A percentile compares a stretch with the other conserved stretches of the same genome.
Conservation (phyloP, 345 rosid genomes). For the Hibiscus trionum region DNA sequence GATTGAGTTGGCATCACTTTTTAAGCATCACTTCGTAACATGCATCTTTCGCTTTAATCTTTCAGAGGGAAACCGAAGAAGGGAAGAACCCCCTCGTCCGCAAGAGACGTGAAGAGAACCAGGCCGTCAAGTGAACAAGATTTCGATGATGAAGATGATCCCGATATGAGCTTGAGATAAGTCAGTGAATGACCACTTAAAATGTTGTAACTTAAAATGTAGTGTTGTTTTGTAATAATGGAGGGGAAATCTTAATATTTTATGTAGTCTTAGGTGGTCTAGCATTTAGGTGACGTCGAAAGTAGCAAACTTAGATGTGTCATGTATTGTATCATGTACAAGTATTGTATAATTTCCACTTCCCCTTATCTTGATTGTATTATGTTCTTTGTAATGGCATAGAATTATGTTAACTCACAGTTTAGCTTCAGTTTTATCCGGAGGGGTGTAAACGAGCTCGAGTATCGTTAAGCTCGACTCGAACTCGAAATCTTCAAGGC, state of each 20-base stretch:
- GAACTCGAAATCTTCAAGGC: no score
- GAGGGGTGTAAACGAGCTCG: no score
- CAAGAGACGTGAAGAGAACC: slow-evolving; percentile 27
- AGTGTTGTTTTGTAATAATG: neutral
- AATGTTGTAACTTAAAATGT: neutral
- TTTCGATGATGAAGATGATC: slow-evolving; percentile 39
- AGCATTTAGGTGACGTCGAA: neutral
- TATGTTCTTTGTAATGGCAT: neutral
- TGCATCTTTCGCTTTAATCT: neutral
- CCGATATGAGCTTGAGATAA: slow-evolving; percentile 24
- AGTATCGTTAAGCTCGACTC: no score
- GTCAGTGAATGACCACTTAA: neutral
- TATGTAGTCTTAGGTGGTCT: neutral
- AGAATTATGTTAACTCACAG: neutral
- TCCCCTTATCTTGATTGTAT: neutral
- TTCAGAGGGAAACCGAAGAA: slow-evolving; percentile 41
- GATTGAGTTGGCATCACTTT: neutral
- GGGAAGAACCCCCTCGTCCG: slow-evolving; percentile 21
- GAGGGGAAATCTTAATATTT: neutral
- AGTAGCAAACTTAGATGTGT: neutral
- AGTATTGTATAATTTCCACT: neutral
- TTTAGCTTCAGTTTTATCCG: neutral
- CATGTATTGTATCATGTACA: neutral
- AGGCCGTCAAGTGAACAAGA: slow-evolving; percentile 26
- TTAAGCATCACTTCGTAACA: neutral